Conservation (phyloP, 192 early-diverging fungal species). For the Coemansia interrupta region DNA sequence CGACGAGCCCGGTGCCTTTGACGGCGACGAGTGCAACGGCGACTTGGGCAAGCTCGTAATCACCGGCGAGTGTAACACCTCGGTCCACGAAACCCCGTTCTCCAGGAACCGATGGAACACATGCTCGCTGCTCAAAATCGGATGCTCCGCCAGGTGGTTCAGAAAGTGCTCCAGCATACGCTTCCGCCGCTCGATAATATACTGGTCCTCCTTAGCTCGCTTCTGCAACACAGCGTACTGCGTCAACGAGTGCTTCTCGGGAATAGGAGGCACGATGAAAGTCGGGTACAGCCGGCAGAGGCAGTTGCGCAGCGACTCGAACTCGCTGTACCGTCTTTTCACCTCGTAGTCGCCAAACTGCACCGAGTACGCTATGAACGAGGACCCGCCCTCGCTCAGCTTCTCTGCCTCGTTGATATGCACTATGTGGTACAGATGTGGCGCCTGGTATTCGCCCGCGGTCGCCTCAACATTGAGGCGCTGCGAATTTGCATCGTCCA, state of each 20-base stretch:
- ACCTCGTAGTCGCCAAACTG: slow-evolving; percentile 54
- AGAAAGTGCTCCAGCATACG: slow-evolving; percentile 91
- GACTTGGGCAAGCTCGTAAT: slow-evolving; percentile 69
- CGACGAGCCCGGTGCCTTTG: slow-evolving; percentile 38
- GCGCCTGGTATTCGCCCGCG: slow-evolving; percentile 35
- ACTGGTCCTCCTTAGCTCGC: slow-evolving; percentile 87
- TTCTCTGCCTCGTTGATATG: slow-evolving; percentile 49
- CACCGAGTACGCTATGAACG: slow-evolving; percentile 46
- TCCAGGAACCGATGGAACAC: slow-evolving; percentile 93
- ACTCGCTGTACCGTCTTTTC: slow-evolving; percentile 91
- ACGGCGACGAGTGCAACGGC: slow-evolving; percentile 60
- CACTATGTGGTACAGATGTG: slow-evolving; percentile 37
- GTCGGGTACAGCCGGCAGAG: slow-evolving; percentile 80
- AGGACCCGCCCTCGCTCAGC: slow-evolving; percentile 40
- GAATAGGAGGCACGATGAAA: slow-evolving; percentile 90
- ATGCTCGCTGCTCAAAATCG: slow-evolving; percentile 80
- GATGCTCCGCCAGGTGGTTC: slow-evolving; percentile 86
- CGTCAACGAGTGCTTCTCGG: slow-evolving; percentile 92
- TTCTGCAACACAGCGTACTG: slow-evolving; percentile 65
- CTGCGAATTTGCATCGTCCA: slow-evolving; percentile 45
- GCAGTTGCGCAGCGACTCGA: slow-evolving; percentile 81
- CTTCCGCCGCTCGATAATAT: slow-evolving; percentile 86
- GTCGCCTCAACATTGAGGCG: slow-evolving; percentile 16
- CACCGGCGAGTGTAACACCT: slow-evolving; percentile 68
- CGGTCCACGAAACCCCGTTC: slow-evolving; percentile 67